Evolutionary conservation across 352 stramenopile species (phyloP), one percentile per base, ranked within the genome.

Genomic region (Elongisporangium undulatum): DNA sequence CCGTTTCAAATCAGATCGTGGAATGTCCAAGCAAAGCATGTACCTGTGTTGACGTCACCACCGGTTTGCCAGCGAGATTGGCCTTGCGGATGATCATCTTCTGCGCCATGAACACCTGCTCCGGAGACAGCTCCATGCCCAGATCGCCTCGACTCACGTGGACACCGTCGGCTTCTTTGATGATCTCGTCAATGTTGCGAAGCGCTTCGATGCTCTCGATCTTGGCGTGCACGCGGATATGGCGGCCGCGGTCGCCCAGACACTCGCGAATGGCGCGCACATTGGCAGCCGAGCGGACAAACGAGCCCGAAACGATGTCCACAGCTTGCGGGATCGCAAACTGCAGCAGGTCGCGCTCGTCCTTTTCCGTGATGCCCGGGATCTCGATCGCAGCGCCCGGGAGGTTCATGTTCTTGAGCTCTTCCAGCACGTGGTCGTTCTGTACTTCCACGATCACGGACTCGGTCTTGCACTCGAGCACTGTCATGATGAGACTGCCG

Each of bases 91-190:
- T 99, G 78, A 99, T 99, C 74, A 97, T 95, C 76, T 99, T 99
- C 67, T 99, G 98, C 0, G 96, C 97, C 34, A 99, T 67, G 69
- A 99, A 99, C 1, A 99, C 96, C 69, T 99, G 98, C 61, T 99
- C 92, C 0, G 96, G 94, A 51, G 72, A 89, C 69, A 99, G 92
- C 72, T 99, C 97, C 75, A 99, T 98, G 49, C 98, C 98, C n/a
- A 99, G 74, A 79, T 99, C 98, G 26, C 97, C 98, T 60, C 97
- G 92, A 55, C 97, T 98, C 34, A 99, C 97, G 84, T 99, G 99
- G 67, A 99, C 98, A 34, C 95, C 97, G 75, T 99, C 98, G 8
- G 97, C 97, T 58, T 95, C 95, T 4, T 90, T 79, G 38, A 99
- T 85, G 68, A 99, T 99, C 55, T 99, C 96, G 54, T 98, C 90